Evolutionary conservation across 768 basidiomycete genomes (phyloP).

Genomic region (Pleurotus djamor): DNA sequence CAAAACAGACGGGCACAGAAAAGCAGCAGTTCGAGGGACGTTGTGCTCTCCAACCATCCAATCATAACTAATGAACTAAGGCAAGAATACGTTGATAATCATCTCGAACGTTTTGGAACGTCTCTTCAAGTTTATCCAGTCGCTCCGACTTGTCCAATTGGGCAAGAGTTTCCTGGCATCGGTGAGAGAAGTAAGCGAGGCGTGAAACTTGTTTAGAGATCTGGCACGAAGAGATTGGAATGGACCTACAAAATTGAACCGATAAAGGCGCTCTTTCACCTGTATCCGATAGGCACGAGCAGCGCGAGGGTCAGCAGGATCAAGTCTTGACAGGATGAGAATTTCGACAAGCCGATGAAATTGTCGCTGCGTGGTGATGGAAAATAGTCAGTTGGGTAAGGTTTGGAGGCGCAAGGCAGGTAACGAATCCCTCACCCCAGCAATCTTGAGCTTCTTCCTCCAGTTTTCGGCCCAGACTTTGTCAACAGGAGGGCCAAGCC

Average conservation of each 20-base stretch:
- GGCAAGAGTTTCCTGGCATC: slow-evolving; percentile 73
- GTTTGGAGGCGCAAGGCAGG: not conserved
- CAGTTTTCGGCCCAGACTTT: slow-evolving; percentile 77
- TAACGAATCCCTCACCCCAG: slow-evolving; percentile 53
- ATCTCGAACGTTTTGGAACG: slow-evolving; percentile 81
- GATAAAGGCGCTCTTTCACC: slow-evolving; percentile 92
- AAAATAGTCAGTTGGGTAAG: not conserved
- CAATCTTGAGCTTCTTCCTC: slow-evolving; percentile 85
- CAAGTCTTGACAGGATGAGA: slow-evolving; percentile 73
- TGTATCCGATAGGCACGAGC: slow-evolving; percentile 77
- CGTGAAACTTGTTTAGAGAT: too few relatives aligned
- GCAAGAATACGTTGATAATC: slow-evolving; percentile 84
- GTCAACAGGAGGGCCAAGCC: slow-evolving; percentile 76
- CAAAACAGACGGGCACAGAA: not conserved
- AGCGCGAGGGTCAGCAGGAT: slow-evolving; percentile 53
- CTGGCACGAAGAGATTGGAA: too few relatives aligned
- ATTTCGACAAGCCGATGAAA: slow-evolving; percentile 92
- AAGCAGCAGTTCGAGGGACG: too few relatives aligned
- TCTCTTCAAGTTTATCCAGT: slow-evolving; percentile 88
- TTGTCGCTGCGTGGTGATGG: slow-evolving; percentile 66
- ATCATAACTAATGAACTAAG: slow-evolving; percentile 31
- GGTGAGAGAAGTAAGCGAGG: not conserved
- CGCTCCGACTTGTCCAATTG: slow-evolving; percentile 88
- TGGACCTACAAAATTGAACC: slow-evolving; percentile 87
- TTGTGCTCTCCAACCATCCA: not conserved